Base-by-base conservation (phyloP, 1,139 yeast genomes). In the Meyerozyma smithsonii region DNA sequence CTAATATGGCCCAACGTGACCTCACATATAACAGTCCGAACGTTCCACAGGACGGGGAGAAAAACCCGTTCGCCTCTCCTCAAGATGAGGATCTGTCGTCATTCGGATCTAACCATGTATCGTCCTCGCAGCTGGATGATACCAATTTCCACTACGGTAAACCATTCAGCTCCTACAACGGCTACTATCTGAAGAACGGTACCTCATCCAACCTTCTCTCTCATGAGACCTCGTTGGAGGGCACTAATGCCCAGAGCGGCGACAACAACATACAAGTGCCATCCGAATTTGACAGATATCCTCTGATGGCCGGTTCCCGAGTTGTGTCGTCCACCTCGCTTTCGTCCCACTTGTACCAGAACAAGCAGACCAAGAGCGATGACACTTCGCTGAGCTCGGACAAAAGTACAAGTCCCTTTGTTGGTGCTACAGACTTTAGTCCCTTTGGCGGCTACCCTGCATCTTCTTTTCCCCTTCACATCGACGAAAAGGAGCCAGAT, bases 151-250 rank as follows among this genome's bases (percentile, higher is more conserved):
- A 58, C 38, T 57, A 61, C 45, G 71, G 66, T 20, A 66, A 67
- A 43, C 72, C 72, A 1, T 71, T 66, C 50, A 57, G 66, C 35
- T 66, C 71, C 15, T 72, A 72, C 47, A 62, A 64, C 39, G 77
- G 74, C 5, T 72, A 70, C 51, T 70, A 72, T 50, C 59, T 65
- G 11, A 63, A 64, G 30, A 65, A 63, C 41, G 74, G 71, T 24
- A 70, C 76, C 8, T 59, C 70, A 2, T 59, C 76, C 26, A 66
- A 69, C 48, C 56, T 68, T 40, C 59, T 69, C 39, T 59, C 59
- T 21, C 52, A 56, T 36, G 59, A 59, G 33, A 53, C 50, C 42
- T 56, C 62, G 10, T 48, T 54, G 18, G 56, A 53, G 32, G 26
- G 18, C 17, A 28, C 16, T 8, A 36, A 28, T 16, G 28, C 32